Conservation (phyloP, 345 rosid species). For the Ailanthus altissimus region DNA sequence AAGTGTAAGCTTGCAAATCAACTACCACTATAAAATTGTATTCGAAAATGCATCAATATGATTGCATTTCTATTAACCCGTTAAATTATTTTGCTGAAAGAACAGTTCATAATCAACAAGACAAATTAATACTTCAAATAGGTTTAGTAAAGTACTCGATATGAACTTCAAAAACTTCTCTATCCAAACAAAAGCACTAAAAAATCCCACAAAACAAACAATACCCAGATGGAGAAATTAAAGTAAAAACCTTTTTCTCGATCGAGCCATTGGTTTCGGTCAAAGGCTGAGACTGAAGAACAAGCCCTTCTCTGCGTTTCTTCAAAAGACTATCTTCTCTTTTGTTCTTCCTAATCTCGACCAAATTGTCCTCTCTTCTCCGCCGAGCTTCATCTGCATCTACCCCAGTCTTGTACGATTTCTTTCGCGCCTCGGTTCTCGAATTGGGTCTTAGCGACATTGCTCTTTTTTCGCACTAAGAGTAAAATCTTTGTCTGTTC, state of each 20-base stretch:
- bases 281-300: constrained; percentile 41
- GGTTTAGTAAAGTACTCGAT: not conserved
- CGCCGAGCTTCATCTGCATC: constrained; percentile 49
- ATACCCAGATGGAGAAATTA: constrained; percentile 9
- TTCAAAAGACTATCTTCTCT: constrained; percentile 51
- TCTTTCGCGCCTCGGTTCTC: constrained; percentile 44
- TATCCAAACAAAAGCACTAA: not conserved
- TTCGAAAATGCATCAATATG: not conserved
- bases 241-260: constrained; percentile 47
- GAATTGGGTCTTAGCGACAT: constrained; percentile 51
- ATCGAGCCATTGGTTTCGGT: constrained; percentile 26
- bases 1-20: not conserved
- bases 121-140: constrained; percentile 22
- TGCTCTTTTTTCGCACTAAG: not conserved
- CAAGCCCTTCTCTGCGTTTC: constrained; percentile 56
- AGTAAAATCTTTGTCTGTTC: not conserved
- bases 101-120: not conserved
- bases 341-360: constrained; percentile 56
- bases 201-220: not conserved
- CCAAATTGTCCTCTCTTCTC: constrained; percentile 56
- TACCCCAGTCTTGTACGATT: constrained; percentile 47
- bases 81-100: not conserved
- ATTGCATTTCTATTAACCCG: constrained; percentile 4
- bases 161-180: not conserved
- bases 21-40: not conserved